Percentiles rank a stretch among this genome's conserved stretches.
phyloP scores from a whole-genome alignment of 2,329 filamentous ascomycete genomes.

The Aspergillus viridinutans region DNA sequence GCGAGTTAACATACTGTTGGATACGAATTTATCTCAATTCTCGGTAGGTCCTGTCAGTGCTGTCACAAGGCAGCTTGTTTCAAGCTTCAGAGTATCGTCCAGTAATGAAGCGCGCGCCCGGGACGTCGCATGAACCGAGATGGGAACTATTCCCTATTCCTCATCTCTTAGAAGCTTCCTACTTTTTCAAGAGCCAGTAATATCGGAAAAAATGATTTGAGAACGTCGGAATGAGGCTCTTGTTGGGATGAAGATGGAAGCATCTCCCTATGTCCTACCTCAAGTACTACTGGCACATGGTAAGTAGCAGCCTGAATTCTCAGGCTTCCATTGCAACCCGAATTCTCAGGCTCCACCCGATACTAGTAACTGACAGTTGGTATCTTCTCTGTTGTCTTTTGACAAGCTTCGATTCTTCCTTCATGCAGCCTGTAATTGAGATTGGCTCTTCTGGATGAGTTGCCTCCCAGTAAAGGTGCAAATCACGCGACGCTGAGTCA shows the following conservation, averaged over 20 bases:
- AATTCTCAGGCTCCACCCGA: too few species aligned
- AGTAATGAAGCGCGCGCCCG: neutral
- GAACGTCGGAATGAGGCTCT: too few species aligned
- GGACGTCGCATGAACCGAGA: neutral
- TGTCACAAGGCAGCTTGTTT: neutral
- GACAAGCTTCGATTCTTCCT: neutral
- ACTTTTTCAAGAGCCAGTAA: neutral
- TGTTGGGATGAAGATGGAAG: too few species aligned
- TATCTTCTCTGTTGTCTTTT: neutral
- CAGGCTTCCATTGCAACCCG: too few species aligned
- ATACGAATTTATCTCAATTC: too few species aligned
- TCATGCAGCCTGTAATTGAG: neutral
- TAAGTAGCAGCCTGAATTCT: neutral
- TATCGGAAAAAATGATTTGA: too few species aligned
- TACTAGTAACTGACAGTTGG: neutral
- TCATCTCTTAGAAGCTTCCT: neutral
- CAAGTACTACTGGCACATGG: too few species aligned
- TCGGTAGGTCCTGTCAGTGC: neutral
- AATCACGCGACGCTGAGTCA: slow-evolving; percentile 2
- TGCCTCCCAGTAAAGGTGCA: neutral
- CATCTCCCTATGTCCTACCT: too few species aligned
- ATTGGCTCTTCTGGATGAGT: neutral
- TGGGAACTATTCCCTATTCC: neutral
- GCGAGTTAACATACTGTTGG: neutral
- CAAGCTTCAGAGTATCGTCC: neutral